Evolutionary conservation across 495 filamentous ascomycete genomes (phyloP), one percentile per base, ranked within the genome.

Genomic region (Penicillium odoratum): DNA sequence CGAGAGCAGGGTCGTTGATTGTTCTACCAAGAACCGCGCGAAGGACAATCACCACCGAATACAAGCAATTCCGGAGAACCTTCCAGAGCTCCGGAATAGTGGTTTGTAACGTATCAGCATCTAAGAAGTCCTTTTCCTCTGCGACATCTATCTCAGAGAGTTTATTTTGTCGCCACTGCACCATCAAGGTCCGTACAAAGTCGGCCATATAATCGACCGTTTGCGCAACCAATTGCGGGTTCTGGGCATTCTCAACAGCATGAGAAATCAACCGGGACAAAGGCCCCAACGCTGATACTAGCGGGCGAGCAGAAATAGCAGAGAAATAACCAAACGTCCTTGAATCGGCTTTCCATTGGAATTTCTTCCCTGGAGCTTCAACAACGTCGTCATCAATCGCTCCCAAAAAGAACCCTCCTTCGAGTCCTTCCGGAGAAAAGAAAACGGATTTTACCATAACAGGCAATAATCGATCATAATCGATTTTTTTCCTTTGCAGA

Each of bases 131-230:
- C 3, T 64, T 60, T 64, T 97, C 92, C 68, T 96, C 88, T 0
- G 88, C 84, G 48, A 78, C 68, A 60, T 97, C 94, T 51, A 97
- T 80, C 57, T 90, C 86, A 1, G 89, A 95, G 34, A 98, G 78
- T 61, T 91, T 91, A 69, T 86, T 94, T 58, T 85, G 83, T 50
- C 87, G 83, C 94, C 94, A 98, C 65, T 91, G 87, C n/a, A 86
- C 79, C 50, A 87, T 76, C 25, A 98, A 65, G 4, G 80, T 87
- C 29, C 84, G 78, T 7, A 87, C 81, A 63, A 98, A 96, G 10
- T 75, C 78, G 6, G 84, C 74, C 28, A 97, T 66, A 55, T 89
- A 82, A 58, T 92, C 88, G n/a, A 94, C 77, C 26, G 85, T 78
- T 34, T 78, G 81, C 40, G 88, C 76, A 11, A 97, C 78, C 0